These are phyloP conservation scores for Pseudonectria foliicola DNA, from an alignment of 2,329 filamentous ascomycete species.

Conservation along the genomic window DNA sequence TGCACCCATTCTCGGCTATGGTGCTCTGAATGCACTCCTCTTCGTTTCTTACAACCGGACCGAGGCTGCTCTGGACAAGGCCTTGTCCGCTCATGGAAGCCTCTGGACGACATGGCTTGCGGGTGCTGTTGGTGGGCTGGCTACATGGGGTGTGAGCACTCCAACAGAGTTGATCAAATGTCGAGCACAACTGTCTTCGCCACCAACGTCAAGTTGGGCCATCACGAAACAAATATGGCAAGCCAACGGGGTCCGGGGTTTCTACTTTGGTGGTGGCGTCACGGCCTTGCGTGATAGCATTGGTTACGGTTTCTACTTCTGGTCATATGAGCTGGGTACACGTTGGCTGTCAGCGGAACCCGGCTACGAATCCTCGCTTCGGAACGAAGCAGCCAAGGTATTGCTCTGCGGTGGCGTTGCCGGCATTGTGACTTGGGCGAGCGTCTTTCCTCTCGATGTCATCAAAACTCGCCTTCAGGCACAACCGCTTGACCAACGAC, in stretches of 20 bases:
- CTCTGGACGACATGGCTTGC: conserved; percentile 69
- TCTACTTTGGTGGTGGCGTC: conserved; percentile 75
- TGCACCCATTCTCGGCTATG: conserved; percentile 82
- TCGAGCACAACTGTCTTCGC: conserved; percentile 60
- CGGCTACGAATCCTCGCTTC: conserved; percentile 16
- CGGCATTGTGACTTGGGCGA: conserved; percentile 81
- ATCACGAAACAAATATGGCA: conserved; percentile 57
- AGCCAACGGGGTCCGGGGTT: conserved; percentile 53
- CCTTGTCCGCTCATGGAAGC: conserved; percentile 32
- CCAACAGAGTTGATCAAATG: conserved; percentile 92
- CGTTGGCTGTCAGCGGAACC: conserved; percentile 35
- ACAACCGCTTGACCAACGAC: conserved; percentile 37
- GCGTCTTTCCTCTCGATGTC: conserved; percentile 85
- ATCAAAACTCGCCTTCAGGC: conserved; percentile 90
- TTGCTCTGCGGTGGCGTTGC: conserved; percentile 82
- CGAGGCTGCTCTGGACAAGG: conserved; percentile 51
- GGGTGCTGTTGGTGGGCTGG: conserved; percentile 73
- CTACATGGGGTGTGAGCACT: conserved; percentile 77
- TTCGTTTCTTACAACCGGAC: conserved; percentile 87
- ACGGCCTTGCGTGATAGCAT: conserved; percentile 79
- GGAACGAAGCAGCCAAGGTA: conserved; percentile 52
- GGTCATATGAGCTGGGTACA: conserved; percentile 76
- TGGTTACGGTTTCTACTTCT: conserved; percentile 98
- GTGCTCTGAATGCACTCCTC: conserved; percentile 81
- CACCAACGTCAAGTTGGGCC: conserved; percentile 49